phyloP scores from a whole-genome alignment of 768 basidiomycete genomes.

The Lyophyllum semitale region DNA sequence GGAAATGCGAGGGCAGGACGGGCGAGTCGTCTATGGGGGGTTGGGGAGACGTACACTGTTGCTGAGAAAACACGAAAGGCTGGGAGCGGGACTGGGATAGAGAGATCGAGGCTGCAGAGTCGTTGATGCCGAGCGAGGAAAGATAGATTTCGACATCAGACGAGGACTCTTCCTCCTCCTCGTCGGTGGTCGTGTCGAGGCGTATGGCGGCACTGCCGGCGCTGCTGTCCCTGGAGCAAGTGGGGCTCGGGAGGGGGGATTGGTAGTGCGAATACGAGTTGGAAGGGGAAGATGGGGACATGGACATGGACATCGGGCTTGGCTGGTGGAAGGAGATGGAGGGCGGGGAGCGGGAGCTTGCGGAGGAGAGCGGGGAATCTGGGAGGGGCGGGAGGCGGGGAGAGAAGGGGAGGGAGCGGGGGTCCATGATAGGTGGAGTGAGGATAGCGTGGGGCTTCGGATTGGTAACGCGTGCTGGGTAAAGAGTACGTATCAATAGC shows the following conservation, averaged over 20 bases:
- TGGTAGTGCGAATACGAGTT: conserved; percentile 6
- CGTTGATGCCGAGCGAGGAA: conserved; percentile 31
- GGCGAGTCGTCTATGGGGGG: conserved; percentile 7
- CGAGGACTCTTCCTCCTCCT: conserved; percentile 19
- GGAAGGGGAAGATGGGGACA: conserved; percentile 8
- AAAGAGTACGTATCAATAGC: conserved; percentile 6
- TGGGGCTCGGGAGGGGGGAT: not conserved
- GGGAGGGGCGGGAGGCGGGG: conserved; percentile 11
- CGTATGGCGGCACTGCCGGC: not conserved
- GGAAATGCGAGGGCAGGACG: not conserved
- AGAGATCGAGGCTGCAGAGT: conserved; percentile 18
- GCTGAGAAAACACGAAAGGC: not conserved
- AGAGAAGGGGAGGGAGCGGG: conserved; percentile 5
- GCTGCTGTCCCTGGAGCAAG: not conserved
- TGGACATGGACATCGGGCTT: not conserved
- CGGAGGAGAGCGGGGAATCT: conserved; percentile 4
- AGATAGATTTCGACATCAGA: conserved; percentile 37
- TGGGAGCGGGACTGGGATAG: not conserved
- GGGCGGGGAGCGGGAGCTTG: not conserved
- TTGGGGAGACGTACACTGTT: not conserved
- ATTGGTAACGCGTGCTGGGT: conserved; percentile 7
- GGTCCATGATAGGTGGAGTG: not conserved
- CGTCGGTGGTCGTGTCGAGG: conserved; percentile 12
- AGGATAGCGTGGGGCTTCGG: not conserved
- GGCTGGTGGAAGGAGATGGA: no score